Base-by-base conservation (phyloP, 805 yeast species). In the Citeromyces nyonsensis region DNA sequence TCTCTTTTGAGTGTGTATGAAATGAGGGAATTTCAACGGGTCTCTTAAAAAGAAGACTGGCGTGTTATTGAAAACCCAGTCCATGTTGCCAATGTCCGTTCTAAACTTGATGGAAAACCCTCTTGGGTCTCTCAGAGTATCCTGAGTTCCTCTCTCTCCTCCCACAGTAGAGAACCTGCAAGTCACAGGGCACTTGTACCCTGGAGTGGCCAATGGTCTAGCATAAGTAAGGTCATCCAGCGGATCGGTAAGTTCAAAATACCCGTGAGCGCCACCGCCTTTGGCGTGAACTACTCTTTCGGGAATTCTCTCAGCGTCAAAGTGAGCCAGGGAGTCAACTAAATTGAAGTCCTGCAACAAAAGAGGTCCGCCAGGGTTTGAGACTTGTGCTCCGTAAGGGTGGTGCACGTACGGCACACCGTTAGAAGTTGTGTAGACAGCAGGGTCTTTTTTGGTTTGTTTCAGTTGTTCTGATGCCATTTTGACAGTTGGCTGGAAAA, bases 11-110 rank as follows among this genome's bases (percentile, higher is more conserved):
- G 81, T 69, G 57, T 73, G 81, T 43, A 73, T 73, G 48, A 73
- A 72, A 41, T 61, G 61, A 7, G 78, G 73, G 58, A 73, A 73
- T 58, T 73, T 72, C 28, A 63, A 51, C 25, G 79, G 79, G 51
- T 73, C 75, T 39, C 80, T 61, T 37, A 73, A 57, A 54, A 73
- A 73, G 49, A 73, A 73, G 18, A 73, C 61, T 10, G 83, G 83
- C 13, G 82, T 75, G 56, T 75, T 75, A 57, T 73, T 75, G 60
- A 69, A 72, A 13, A 74, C 83, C 77, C 78, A 73, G 56, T 74
- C 83, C 44, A 70, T 53, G 51, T 65, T 69, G 34, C 83, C 83
- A 47, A 71, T 74, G 38, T 72, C 77, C 12, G 82, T 74, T 57
- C 69, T 69, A 40, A 74, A 57, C 53, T 75, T 75, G 29, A 69